Base-by-base conservation (phyloP, 1,139 yeast genomes). In the Pichia sp. region DNA sequence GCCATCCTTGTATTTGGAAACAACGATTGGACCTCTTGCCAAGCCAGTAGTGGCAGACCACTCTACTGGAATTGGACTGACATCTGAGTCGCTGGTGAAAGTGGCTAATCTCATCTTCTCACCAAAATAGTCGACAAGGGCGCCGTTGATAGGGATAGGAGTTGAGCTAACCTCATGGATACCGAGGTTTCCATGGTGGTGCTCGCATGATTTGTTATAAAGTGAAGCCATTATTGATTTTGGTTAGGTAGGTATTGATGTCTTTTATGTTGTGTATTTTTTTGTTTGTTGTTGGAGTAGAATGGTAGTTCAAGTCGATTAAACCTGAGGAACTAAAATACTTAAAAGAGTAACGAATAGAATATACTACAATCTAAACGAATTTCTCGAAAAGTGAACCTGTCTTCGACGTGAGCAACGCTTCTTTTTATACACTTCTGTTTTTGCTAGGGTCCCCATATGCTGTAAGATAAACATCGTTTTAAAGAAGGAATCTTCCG, bases 1-100 rank as follows among this genome's bases (percentile, higher is more conserved):
- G 34, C 78, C 85, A 51, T 76, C 74, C 37, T 75, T 72, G 53
- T 70, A 67, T 59, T 82, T 74, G 2, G 82, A 73, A n/a, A 76
- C 79, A 28, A 79, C 77, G 42, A 80, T 65, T 3, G 85, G 83
- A 12, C 85, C 85, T 60, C 86, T 74, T n/a, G 62, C 66, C 31
- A 59, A 53, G 4, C 82, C 71, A 44, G 75, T 75, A 1, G 71
- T 55, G 19, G 73, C 74, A 25, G 80, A 82, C 85, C 85, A 80
- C 22, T 70, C 62, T 49, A 79, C 57, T 2, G 74, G 67, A 46
- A 80, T 66, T 34, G 85, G 82, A 7, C 67, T 65, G 30, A 78
- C 63, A 26, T 74, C 74, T 7, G 73, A 66, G 58, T 79, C 85
- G 49, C 73, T 72, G 1, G 82, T 70, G 58, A 75, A 76, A 1